Conservation (phyloP, 306 rosid genomes). For the Senna tora region DNA sequence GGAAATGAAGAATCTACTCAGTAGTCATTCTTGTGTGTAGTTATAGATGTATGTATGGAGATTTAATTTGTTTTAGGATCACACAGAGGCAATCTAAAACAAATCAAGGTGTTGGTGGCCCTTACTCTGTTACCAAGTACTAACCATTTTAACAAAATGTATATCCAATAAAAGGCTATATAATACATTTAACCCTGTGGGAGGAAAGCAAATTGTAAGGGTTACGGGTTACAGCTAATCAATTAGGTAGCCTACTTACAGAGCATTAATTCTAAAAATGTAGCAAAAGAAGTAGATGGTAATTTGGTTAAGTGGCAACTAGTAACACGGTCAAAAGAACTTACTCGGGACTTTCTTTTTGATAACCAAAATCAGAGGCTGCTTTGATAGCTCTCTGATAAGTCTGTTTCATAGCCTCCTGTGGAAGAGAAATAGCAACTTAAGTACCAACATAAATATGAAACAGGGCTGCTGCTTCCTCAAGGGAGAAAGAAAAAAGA, state of each 20-base stretch:
- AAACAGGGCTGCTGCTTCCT: constrained; percentile 12
- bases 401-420: constrained; percentile 93
- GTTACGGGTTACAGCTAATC: not conserved
- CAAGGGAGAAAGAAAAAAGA: not conserved
- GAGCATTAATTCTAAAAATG: not conserved
- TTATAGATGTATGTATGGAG: not conserved
- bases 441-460: not conserved
- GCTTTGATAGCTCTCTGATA: constrained; percentile 86
- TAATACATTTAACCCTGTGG: not conserved
- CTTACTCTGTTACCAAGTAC: not conserved
- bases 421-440: constrained; percentile 20
- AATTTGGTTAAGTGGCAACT: not conserved
- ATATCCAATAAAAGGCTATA: not conserved
- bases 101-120: not conserved
- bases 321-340: constrained; percentile 40
- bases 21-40: not conserved
- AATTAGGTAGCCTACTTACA: not conserved
- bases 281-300: constrained; percentile 6
- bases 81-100: not conserved
- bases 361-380: constrained; percentile 72
- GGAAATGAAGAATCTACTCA: constrained; percentile 3
- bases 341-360: constrained; percentile 88
- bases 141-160: not conserved
- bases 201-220: not conserved
- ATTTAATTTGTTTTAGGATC: not conserved